phyloP scores from a whole-genome alignment of 768 basidiomycete genomes.

The Mycena filopes region DNA sequence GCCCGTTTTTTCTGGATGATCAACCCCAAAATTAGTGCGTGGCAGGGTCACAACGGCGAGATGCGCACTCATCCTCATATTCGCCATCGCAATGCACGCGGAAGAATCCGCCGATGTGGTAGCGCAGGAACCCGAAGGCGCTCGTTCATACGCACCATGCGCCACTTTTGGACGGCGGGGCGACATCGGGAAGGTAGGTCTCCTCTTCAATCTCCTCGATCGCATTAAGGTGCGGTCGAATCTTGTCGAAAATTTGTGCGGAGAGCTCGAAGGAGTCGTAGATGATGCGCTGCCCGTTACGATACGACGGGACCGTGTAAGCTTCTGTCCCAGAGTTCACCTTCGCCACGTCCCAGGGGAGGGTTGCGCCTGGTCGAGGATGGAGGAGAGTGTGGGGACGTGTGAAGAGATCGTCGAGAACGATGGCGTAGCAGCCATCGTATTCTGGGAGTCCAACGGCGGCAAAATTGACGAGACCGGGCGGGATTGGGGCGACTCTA shows the following conservation, averaged over 20 bases:
- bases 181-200: neutral
- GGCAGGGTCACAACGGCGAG: neutral
- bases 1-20: slow-evolving; percentile 1
- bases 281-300: slow-evolving; percentile 32
- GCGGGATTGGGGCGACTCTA: neutral
- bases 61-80: slow-evolving; percentile 16
- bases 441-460: slow-evolving; percentile 21
- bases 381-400: slow-evolving; percentile 1
- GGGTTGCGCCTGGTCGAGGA: slow-evolving; percentile 17
- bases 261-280: slow-evolving; percentile 27
- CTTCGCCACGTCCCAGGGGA: slow-evolving; percentile 25
- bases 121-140: slow-evolving; percentile 28
- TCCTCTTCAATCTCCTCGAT: slow-evolving; percentile 29
- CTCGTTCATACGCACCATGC: slow-evolving; percentile 33
- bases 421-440: slow-evolving; percentile 27
- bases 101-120: slow-evolving; percentile 29
- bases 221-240: slow-evolving; percentile 23
- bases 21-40: neutral
- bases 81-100: neutral
- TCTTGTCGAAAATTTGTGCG: slow-evolving; percentile 17
- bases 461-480: slow-evolving; percentile 24
- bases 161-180: slow-evolving; percentile 28
- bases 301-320: slow-evolving; percentile 21
- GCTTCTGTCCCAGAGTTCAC: slow-evolving; percentile 21
- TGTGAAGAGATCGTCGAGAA: slow-evolving; percentile 25